Base-by-base conservation (phyloP, 805 yeast genomes). In the Wickerhamomyces strasburgensis region DNA sequence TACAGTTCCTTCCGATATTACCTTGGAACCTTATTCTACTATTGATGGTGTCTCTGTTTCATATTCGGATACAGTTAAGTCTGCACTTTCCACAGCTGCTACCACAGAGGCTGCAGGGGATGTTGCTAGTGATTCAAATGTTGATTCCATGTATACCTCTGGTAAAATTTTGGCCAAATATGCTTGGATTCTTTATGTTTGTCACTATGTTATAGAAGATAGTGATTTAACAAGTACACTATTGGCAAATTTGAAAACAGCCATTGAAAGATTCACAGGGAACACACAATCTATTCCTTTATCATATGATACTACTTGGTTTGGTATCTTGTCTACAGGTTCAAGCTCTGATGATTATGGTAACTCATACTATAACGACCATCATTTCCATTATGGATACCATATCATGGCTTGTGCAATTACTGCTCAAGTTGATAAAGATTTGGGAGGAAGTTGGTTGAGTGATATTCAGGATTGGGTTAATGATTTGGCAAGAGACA, bases 121-220 rank as follows among this genome's bases (percentile, higher is more conserved):
- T 40, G 72, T 73, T 17, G 59, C 59, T 10, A 69, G 67, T 1
- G 67, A 70, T 59, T 67, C 80, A 0, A 65, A 78, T 40, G 54
- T 77, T 35, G 86, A 86, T 44, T 86, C 96, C 1, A 89, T 89
- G 84, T 90, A 90, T 61, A 78, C 85, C 15, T 73, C 95, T 2
- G 98, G 98, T 10, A 90, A 93, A 57, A 70, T 78, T 19, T 64
- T 89, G 34, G 96, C 88, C 48, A 93, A 89, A 62, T 93, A 84
- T 61, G 96, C 98, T 0, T 83, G 84, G 69, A 72, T 93, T 35
- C 67, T 87, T 11, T 83, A 83, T 44, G 85, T 80, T 9, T 77
- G 81, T 27, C 78, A 82, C 37, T 78, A 69, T 43, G 69, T 90
- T 14, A 58, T 90, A 31, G 56, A 73, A 14, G 83, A 89, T 53